These are phyloP conservation scores for Tetracladium marchalianum DNA, from an alignment of 495 filamentous ascomycete species.

Conservation along the genomic window DNA sequence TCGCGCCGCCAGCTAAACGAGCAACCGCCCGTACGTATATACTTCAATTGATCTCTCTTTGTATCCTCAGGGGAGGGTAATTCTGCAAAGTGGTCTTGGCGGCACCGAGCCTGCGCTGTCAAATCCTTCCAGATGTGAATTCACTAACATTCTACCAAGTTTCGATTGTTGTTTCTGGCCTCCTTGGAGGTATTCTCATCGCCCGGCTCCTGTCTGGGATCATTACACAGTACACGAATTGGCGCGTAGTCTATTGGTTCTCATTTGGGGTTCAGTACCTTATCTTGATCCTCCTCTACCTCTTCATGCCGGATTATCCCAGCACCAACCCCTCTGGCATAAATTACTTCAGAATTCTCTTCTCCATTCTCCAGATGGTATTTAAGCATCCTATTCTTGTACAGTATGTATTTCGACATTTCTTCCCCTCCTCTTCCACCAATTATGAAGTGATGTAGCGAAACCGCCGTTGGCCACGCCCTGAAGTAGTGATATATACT, in stretches of 20 bases:
- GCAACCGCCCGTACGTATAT: slow-evolving; percentile 37
- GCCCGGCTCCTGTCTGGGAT: slow-evolving; percentile 70
- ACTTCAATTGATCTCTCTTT: no score
- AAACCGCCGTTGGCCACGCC: no score
- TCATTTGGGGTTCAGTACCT: slow-evolving; percentile 61
- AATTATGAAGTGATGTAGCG: no score
- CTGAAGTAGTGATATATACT: no score
- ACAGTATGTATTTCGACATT: slow-evolving; percentile 28
- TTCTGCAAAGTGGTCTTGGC: no score
- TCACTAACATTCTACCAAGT: slow-evolving; percentile 10
- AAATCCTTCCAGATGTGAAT: slow-evolving; percentile 6
- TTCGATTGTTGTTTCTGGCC: slow-evolving; percentile 68
- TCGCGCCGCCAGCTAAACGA: slow-evolving; percentile 59
- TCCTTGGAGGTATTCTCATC: slow-evolving; percentile 66
- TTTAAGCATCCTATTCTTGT: slow-evolving; percentile 55
- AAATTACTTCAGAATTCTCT: slow-evolving; percentile 58
- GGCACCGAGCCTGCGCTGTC: no score
- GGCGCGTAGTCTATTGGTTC: slow-evolving; percentile 77
- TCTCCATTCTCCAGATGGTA: slow-evolving; percentile 50
- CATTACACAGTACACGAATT: slow-evolving; percentile 57
- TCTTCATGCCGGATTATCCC: slow-evolving; percentile 77
- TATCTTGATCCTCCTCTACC: slow-evolving; percentile 56
- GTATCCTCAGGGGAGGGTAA: no score
- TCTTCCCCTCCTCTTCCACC: no score
- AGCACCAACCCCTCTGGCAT: slow-evolving; percentile 53